phyloP scores from a whole-genome alignment of 2,329 filamentous ascomycete genomes.

The Venturia effusa region DNA sequence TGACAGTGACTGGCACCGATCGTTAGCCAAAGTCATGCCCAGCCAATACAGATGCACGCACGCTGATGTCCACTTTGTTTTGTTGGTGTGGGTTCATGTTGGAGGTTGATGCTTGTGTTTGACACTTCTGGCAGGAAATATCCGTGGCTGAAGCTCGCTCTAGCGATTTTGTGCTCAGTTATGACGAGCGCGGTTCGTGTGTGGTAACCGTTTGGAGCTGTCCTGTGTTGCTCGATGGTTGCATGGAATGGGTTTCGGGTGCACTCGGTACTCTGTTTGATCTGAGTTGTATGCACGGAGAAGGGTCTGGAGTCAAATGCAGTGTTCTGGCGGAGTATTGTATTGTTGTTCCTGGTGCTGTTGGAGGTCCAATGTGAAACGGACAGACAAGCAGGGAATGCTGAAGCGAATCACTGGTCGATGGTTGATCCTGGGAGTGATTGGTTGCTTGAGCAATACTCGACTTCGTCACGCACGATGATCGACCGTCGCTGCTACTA shows the following conservation, averaged over 20 bases:
- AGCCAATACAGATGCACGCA: constrained; percentile 41
- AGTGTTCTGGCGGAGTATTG: not conserved
- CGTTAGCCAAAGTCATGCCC: constrained; percentile 9
- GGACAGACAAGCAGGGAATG: not conserved
- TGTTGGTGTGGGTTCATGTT: constrained; percentile 91
- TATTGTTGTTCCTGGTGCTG: not conserved
- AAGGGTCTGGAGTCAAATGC: not conserved
- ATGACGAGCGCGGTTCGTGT: not conserved
- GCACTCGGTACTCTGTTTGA: not conserved
- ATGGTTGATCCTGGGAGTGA: not conserved
- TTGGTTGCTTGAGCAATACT: not conserved
- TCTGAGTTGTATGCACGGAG: not conserved
- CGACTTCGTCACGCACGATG: not conserved
- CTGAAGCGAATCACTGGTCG: not conserved
- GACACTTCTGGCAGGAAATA: not conserved
- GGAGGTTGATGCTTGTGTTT: not conserved
- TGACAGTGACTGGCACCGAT: constrained; percentile 60
- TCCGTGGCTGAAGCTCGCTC: not conserved
- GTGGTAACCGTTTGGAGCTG: not conserved
- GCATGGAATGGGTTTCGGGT: not conserved
- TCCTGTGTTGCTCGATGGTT: not conserved
- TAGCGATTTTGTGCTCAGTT: not conserved
- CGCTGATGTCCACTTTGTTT: constrained; percentile 95
- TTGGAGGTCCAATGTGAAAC: not conserved
- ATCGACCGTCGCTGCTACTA: not conserved